phyloP scores from a whole-genome alignment of 1,284 basidiomycete species.

The Puccinia hordei region DNA sequence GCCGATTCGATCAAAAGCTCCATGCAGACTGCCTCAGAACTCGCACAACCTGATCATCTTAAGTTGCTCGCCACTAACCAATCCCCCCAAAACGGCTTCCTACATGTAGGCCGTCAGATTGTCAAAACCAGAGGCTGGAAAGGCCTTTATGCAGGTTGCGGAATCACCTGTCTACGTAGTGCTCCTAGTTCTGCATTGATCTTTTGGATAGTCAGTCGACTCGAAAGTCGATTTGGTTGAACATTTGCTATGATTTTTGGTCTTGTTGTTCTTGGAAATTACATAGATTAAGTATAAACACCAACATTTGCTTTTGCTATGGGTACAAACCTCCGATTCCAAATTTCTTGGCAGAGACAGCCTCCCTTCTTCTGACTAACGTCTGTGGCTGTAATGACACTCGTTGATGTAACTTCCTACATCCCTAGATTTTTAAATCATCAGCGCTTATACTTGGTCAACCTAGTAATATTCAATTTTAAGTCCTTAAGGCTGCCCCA shows the following conservation, averaged over 20 bases:
- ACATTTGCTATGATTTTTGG: not conserved
- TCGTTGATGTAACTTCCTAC: no score
- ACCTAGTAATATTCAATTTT: no score
- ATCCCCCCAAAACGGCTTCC: constrained; percentile 65
- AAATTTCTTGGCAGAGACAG: no score
- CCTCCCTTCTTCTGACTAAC: no score
- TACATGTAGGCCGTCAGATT: constrained; percentile 72
- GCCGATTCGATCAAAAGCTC: constrained; percentile 93
- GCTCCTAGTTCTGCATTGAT: constrained; percentile 89
- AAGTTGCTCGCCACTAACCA: constrained; percentile 26
- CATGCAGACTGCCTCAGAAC: constrained; percentile 90
- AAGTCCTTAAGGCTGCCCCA: no score
- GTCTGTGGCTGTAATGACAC: no score
- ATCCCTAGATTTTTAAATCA: no score
- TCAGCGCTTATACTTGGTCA: no score
- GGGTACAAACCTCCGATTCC: no score
- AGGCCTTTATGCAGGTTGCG: constrained; percentile 90
- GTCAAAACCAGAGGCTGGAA: constrained; percentile 74
- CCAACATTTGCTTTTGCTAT: no score
- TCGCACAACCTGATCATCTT: constrained; percentile 64
- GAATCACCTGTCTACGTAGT: constrained; percentile 81
- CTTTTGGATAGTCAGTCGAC: constrained; percentile 70
- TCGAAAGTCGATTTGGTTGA: constrained; percentile 56
- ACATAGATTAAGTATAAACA: no score
- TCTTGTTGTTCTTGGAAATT: not conserved